Evolutionary conservation across 2,329 filamentous ascomycete genomes (phyloP), one percentile per base, ranked within the genome.

Genomic region (Bipolaris bicolor): DNA sequence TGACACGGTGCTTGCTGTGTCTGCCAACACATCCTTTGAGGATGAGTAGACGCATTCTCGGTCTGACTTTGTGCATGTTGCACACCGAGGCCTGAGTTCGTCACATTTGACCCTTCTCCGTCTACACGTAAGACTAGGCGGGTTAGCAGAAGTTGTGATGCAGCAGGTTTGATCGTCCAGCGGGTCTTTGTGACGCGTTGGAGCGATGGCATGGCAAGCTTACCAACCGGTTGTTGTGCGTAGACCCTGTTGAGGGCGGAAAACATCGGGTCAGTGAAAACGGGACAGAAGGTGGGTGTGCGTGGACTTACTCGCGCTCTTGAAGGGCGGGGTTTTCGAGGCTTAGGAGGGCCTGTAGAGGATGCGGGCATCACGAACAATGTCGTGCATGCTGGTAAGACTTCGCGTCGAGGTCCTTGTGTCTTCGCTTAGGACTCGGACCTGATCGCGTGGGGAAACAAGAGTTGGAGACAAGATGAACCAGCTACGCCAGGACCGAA

Each of bases 71-170:
- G 71, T 65, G 66, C 80, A 82, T 61, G 77, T 77, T 36, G 75
- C 75, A 61, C 80, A 82, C 31, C 73, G 66, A 13, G 79, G 80
- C 59, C 76, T 78, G 34, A 71, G 71, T 69, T 83, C 81, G 60
- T 82, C 81, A 64, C 81, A 83, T 70, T 83, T 84, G 65, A 82
- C 80, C 58, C 82, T 78, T 54, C 81, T 72, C 56, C 75, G 75
- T 47, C 79, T 77, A 63, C 80, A 82, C 13, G 78, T 80, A 43
- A 79, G 67, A 60, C 77, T 80, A 52, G 24, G 29, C 18, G 18
- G 11, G 57, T 67, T 54, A 69, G 67, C 55, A 40, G 15, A 7
- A 31, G 43, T 24, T 15, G n/a, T 16, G 5, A 16, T 16, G 22
- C n/a, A 9, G 26, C 2, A 24, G 9, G 33, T 5, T 9, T 18